These are phyloP conservation scores for Taphrina deformans DNA, from an alignment of 1,139 yeast species.

Conservation along the genomic window DNA sequence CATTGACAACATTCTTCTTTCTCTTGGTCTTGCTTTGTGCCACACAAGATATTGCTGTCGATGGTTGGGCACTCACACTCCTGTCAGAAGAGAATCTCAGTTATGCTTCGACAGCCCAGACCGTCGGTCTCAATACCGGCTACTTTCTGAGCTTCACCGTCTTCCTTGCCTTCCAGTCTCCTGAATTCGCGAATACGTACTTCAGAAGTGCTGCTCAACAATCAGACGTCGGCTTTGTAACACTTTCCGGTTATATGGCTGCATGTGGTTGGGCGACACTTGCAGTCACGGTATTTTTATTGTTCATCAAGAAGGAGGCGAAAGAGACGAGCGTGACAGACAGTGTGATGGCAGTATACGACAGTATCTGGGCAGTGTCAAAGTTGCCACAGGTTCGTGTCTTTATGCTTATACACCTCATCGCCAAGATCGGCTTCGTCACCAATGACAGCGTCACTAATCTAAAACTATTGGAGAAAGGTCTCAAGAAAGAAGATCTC, in stretches of 20 bases:
- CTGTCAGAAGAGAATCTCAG: slow-evolving; percentile 74
- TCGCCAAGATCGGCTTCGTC: slow-evolving; percentile 89
- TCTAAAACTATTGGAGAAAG: slow-evolving; percentile 85
- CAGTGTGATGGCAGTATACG: slow-evolving; percentile 57
- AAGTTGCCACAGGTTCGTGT: slow-evolving; percentile 73
- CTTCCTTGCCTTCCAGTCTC: slow-evolving; percentile 83
- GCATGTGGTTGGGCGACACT: slow-evolving; percentile 78
- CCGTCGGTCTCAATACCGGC: slow-evolving; percentile 90
- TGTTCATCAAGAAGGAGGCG: slow-evolving; percentile 46
- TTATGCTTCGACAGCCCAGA: slow-evolving; percentile 97
- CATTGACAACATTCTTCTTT: slow-evolving; percentile 65
- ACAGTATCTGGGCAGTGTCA: slow-evolving; percentile 73
- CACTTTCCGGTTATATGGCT: slow-evolving; percentile 70
- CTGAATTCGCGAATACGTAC: slow-evolving; percentile 87
- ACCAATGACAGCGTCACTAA: slow-evolving; percentile 96
- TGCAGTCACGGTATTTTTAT: slow-evolving; percentile 63
- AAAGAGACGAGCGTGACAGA: slow-evolving; percentile 48
- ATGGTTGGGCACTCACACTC: slow-evolving; percentile 96
- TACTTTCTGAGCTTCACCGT: slow-evolving; percentile 89
- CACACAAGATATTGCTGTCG: slow-evolving; percentile 97
- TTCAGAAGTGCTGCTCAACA: slow-evolving; percentile 57
- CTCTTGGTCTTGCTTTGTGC: slow-evolving; percentile 83
- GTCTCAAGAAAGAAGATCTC: slow-evolving; percentile 87
- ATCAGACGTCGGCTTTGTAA: slow-evolving; percentile 61
- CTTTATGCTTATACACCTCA: slow-evolving; percentile 68